Evolutionary conservation across 352 stramenopile species (phyloP).

Genomic region (Globisporangium spinosum): DNA sequence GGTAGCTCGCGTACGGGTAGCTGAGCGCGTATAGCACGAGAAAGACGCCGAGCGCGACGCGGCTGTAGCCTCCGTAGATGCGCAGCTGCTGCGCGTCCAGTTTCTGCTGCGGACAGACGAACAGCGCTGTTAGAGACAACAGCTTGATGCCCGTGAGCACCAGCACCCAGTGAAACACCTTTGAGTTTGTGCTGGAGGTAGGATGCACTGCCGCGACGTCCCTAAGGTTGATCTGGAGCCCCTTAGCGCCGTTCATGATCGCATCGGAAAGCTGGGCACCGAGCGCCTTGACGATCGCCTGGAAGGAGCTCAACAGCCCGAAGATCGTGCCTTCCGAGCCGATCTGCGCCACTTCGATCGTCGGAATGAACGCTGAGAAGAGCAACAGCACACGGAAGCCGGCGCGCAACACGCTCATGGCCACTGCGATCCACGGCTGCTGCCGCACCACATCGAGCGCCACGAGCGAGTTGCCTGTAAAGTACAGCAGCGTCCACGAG

Average conservation of each 20-base stretch:
- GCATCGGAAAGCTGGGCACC: conserved; percentile 21
- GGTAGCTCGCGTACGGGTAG: conserved; percentile 20
- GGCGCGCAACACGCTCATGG: conserved; percentile 19
- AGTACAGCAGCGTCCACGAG: conserved; percentile 17
- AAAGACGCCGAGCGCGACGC: conserved; percentile 20
- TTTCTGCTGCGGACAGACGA: conserved; percentile 35
- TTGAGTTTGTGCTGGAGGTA: background rate
- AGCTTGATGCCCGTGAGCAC: conserved; percentile 19
- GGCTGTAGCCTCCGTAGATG: conserved; percentile 46
- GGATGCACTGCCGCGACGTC: background rate
- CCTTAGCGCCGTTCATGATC: conserved; percentile 9
- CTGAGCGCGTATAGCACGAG: conserved; percentile 25
- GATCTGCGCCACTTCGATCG: conserved; percentile 38
- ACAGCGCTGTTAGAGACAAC: conserved; percentile 23
- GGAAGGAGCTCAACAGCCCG: conserved; percentile 31
- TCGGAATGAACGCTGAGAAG: conserved; percentile 35
- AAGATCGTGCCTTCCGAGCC: conserved; percentile 44
- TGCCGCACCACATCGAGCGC: conserved; percentile 20
- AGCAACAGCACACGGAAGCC: conserved; percentile 26
- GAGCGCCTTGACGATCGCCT: conserved; percentile 34
- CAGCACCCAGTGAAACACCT: conserved; percentile 22
- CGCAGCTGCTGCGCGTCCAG: conserved; percentile 45
- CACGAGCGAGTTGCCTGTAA: conserved; percentile 22
- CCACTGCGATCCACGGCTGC: conserved; percentile 24
- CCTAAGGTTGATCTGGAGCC: conserved; percentile 15